Conservation (phyloP, 2,329 filamentous ascomycete species). For the Emericellopsis atlantica region DNA sequence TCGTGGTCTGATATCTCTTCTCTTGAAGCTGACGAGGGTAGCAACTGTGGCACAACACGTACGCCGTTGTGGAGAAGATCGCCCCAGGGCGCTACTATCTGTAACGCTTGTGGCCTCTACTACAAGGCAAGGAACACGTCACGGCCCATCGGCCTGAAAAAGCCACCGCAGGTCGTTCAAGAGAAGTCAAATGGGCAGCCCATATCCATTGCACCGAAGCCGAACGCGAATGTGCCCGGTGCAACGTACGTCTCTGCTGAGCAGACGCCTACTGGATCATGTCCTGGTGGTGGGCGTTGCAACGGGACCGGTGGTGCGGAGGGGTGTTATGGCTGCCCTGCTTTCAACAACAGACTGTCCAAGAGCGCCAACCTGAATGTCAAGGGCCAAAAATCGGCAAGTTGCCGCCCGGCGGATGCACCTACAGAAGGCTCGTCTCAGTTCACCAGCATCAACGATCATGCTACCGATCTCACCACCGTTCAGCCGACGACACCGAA, state of each 20-base stretch:
- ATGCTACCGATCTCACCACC: slow-evolving; percentile 9
- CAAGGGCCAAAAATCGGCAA: slow-evolving; percentile 28
- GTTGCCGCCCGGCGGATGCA: slow-evolving; percentile 10
- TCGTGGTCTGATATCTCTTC: not conserved
- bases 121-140: slow-evolving; percentile 85
- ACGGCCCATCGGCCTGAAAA: slow-evolving; percentile 81
- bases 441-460: slow-evolving; percentile 15
- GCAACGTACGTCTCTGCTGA: slow-evolving; percentile 70
- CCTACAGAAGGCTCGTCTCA: slow-evolving; percentile 6
- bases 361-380: slow-evolving; percentile 67
- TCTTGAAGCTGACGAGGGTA: slow-evolving; percentile 22
- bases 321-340: slow-evolving; percentile 89
- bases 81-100: slow-evolving; percentile 86
- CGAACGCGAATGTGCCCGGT: slow-evolving; percentile 25
- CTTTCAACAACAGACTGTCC: slow-evolving; percentile 91
- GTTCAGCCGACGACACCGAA: slow-evolving; percentile 8
- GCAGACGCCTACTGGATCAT: slow-evolving; percentile 69
- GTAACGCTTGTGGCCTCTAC: slow-evolving; percentile 94
- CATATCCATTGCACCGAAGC: slow-evolving; percentile 23
- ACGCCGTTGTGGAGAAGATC: slow-evolving; percentile 93
- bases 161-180: slow-evolving; percentile 43
- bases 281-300: slow-evolving; percentile 86
- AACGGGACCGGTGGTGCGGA: slow-evolving; percentile 94
- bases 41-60: slow-evolving; percentile 88
- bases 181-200: slow-evolving; percentile 24